Evolutionary conservation across 805 yeast species (phyloP).

Genomic region (Nakazawaea sp.): DNA sequence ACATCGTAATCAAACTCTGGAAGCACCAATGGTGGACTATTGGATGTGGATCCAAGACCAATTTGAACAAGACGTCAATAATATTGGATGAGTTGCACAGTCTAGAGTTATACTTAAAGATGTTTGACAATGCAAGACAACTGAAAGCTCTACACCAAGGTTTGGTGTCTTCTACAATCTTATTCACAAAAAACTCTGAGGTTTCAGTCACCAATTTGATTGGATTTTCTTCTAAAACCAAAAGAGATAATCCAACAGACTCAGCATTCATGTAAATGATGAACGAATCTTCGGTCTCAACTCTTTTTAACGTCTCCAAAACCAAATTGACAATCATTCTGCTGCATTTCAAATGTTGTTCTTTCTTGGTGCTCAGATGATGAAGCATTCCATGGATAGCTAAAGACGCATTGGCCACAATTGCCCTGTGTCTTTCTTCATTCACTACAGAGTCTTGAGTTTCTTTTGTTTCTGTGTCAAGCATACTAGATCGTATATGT

Average conservation of each 20-base stretch:
- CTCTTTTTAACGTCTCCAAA: conserved; percentile 21
- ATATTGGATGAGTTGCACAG: conserved; percentile 34
- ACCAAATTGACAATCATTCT: conserved; percentile 17
- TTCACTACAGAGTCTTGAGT: conserved; percentile 1
- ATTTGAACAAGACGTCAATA: conserved; percentile 49
- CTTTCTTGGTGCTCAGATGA: conserved; percentile 18
- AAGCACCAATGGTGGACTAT: conserved; percentile 70
- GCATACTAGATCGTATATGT: conserved; percentile 50
- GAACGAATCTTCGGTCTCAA: conserved; percentile 16
- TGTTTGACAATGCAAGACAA: conserved; percentile 39
- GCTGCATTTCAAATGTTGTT: conserved; percentile 13
- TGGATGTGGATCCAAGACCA: conserved; percentile 79
- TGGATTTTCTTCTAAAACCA: conserved; percentile 19
- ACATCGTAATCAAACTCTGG: conserved; percentile 46
- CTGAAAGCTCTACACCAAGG: conserved; percentile 61
- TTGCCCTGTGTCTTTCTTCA: conserved; percentile 30
- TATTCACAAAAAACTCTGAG: conserved; percentile 49
- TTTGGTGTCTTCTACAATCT: conserved; percentile 56
- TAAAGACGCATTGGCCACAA: conserved; percentile 53
- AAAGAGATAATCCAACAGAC: conserved; percentile 23
- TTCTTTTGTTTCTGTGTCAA: not conserved
- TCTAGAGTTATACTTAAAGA: conserved; percentile 33
- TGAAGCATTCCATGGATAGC: conserved; percentile 51
- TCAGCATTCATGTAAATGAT: conserved; percentile 23
- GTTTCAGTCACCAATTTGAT: conserved; percentile 26